phyloP scores from a whole-genome alignment of 75 land plant species.

The Sequoia sempervirens region DNA sequence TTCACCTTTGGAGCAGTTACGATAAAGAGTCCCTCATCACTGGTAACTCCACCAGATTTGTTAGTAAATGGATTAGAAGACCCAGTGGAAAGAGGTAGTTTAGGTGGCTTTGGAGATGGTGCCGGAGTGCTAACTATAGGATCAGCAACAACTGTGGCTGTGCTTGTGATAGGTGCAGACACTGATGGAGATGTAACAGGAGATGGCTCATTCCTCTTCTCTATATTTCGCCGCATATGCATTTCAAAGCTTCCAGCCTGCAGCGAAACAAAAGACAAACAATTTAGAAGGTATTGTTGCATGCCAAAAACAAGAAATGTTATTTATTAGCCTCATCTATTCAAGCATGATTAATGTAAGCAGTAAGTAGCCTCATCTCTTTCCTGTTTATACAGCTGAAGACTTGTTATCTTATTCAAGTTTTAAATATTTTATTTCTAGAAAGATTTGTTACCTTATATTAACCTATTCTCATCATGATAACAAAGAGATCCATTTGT shows the following conservation, averaged over 20 bases:
- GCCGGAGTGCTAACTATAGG: slow-evolving; percentile 21
- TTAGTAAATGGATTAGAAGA: slow-evolving; percentile 27
- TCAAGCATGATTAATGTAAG: not conserved
- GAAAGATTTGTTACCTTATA: not conserved
- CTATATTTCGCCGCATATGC: slow-evolving; percentile 67
- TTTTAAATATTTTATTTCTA: too few species aligned
- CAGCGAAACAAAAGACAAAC: not conserved
- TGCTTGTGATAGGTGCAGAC: slow-evolving; percentile 57
- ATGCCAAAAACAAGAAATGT: not conserved
- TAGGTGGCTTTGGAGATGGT: slow-evolving; percentile 33
- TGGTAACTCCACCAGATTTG: slow-evolving; percentile 60
- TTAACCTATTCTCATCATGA: not conserved
- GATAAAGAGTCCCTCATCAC: slow-evolving; percentile 42
- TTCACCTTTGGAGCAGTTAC: slow-evolving; percentile 73
- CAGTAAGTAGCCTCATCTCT: not conserved
- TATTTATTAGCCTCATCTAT: not conserved
- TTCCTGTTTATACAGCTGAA: not conserved
- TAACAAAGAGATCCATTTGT: not conserved
- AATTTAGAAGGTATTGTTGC: not conserved
- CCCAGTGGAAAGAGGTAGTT: slow-evolving; percentile 22
- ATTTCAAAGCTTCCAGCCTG: slow-evolving; percentile 82
- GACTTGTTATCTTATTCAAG: not conserved
- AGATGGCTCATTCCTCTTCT: slow-evolving; percentile 24
- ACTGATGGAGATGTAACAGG: slow-evolving; percentile 15
- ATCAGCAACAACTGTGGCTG: slow-evolving; percentile 54